phyloP scores from a whole-genome alignment of 495 filamentous ascomycete genomes.

The Penicillium alfredii region DNA sequence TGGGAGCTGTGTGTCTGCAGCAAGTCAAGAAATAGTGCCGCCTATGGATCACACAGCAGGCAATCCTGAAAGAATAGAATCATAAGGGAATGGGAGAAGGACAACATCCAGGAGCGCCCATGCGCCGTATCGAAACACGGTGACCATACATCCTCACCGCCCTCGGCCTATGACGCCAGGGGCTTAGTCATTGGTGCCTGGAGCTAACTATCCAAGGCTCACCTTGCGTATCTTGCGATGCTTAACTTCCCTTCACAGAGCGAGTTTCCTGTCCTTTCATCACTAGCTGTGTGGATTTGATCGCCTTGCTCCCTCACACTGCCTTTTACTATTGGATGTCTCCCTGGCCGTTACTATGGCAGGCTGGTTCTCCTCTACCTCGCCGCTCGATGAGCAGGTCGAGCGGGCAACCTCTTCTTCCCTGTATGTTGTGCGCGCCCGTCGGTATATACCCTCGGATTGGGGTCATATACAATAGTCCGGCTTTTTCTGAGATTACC shows the following conservation, averaged over 20 bases:
- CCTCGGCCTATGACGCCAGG: slow-evolving; percentile 31
- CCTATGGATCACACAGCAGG: no score
- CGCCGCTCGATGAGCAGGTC: slow-evolving; percentile 90
- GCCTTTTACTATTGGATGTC: background rate
- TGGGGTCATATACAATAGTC: no score
- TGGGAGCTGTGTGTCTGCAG: no score
- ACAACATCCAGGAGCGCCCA: slow-evolving; percentile 19
- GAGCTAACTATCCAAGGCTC: slow-evolving; percentile 2
- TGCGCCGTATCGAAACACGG: slow-evolving; percentile 8
- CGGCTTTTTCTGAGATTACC: background rate
- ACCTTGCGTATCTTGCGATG: background rate
- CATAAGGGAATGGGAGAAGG: slow-evolving; percentile 9
- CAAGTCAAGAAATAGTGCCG: no score
- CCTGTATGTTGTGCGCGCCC: slow-evolving; percentile 52
- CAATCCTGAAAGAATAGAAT: slow-evolving; percentile 9
- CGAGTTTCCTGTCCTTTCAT: no score
- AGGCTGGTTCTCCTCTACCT: slow-evolving; percentile 85
- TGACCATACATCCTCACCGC: slow-evolving; percentile 26
- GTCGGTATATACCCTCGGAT: no score
- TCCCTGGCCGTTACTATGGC: slow-evolving; percentile 56
- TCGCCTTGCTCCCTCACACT: no score
- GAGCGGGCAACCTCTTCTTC: slow-evolving; percentile 91
- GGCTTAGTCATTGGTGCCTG: slow-evolving; percentile 25
- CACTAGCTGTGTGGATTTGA: no score
- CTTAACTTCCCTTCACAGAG: no score